These are phyloP conservation scores for Sphaerobolus stellatus DNA, from an alignment of 1,284 basidiomycete species.

Conservation along the genomic window DNA sequence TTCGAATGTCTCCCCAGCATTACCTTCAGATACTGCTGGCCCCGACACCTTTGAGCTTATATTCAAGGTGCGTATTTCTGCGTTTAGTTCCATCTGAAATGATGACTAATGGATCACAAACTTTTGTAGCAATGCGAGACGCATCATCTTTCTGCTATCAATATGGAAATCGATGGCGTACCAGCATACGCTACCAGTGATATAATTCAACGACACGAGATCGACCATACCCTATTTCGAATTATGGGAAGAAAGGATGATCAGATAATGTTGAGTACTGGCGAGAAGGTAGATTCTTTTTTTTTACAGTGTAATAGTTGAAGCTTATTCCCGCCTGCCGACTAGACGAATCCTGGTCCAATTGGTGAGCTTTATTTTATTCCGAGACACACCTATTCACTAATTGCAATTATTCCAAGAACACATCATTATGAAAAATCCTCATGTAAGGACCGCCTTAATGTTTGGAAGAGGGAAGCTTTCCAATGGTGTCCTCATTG, in stretches of 20 bases:
- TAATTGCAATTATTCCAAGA: conserved; percentile 29
- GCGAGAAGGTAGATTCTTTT: conserved; percentile 30
- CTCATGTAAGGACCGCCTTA: conserved; percentile 35
- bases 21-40: not conserved
- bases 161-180: conserved; percentile 25
- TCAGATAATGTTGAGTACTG: conserved; percentile 37
- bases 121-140: not conserved
- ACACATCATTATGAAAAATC: conserved; percentile 31
- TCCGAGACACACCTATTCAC: not conserved
- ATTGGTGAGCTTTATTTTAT: conserved; percentile 5
- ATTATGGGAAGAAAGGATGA: conserved; percentile 36
- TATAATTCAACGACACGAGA: conserved; percentile 33
- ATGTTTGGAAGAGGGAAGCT: conserved; percentile 36
- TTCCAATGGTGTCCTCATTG: conserved; percentile 36
- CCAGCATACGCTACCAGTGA: conserved; percentile 39
- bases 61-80: not conserved
- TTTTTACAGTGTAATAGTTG: not conserved
- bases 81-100: not conserved
- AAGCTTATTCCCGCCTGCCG: not conserved
- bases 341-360: conserved; percentile 15
- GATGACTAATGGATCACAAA: not conserved
- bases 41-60: conserved; percentile 1
- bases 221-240: conserved; percentile 21
- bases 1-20: not conserved
- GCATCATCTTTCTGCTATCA: conserved; percentile 26